phyloP scores from a whole-genome alignment of 75 land plant species.

The Adiantum capillusveneris region DNA sequence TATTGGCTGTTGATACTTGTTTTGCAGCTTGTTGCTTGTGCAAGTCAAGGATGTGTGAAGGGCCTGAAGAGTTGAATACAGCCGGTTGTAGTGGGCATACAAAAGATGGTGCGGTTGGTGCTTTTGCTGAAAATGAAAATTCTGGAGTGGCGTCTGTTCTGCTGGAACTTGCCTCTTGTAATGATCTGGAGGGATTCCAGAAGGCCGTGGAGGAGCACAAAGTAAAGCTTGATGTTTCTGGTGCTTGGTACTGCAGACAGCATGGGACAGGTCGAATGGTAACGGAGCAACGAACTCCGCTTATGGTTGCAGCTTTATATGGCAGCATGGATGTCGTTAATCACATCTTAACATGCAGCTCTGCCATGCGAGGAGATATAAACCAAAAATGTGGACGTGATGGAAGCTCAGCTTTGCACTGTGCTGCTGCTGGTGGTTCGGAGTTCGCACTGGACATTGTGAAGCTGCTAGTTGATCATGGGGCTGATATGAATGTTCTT shows the following conservation, averaged over 20 bases:
- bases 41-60: no score
- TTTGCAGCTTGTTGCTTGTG: no score
- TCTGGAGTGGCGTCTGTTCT: slow-evolving; percentile 3
- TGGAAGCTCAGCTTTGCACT: slow-evolving; percentile 12
- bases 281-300: slow-evolving; percentile 1
- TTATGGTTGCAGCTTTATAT: slow-evolving; percentile 11
- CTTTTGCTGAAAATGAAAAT: no score
- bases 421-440: slow-evolving; percentile 15
- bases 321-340: slow-evolving; percentile 13
- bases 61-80: no score
- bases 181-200: slow-evolving; percentile 53
- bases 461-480: slow-evolving; percentile 44
- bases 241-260: slow-evolving; percentile 46
- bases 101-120: no score
- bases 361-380: neutral
- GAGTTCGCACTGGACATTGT: slow-evolving; percentile 31
- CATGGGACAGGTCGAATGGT: slow-evolving; percentile 36
- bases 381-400: slow-evolving; percentile 4
- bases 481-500: slow-evolving; percentile 39
- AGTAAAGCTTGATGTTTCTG: slow-evolving; percentile 18
- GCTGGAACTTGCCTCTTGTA: slow-evolving; percentile 59
- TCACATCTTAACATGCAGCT: neutral
- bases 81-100: no score
- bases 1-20: no score
- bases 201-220: slow-evolving; percentile 30